These are phyloP conservation scores for Aristolochia contorta DNA, from an alignment of 164 flowering plant species.

Conservation along the genomic window DNA sequence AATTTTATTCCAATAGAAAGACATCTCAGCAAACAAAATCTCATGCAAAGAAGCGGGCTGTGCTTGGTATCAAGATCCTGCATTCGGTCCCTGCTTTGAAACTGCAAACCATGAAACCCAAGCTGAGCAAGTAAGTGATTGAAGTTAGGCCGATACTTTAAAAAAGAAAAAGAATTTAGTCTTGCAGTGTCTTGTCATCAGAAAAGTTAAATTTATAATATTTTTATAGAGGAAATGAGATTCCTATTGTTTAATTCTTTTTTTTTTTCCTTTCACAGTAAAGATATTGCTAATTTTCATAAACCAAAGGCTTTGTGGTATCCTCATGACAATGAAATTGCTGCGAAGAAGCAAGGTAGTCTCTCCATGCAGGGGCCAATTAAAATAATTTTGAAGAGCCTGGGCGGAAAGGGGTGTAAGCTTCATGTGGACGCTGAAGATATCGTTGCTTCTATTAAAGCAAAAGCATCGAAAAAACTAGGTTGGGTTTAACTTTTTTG, in stretches of 20 bases:
- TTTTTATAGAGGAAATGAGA: neutral
- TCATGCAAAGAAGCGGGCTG: constrained; percentile 65
- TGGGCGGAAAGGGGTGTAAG: constrained; percentile 95
- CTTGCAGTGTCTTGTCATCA: neutral
- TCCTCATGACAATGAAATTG: constrained; percentile 91
- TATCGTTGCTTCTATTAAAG: constrained; percentile 57
- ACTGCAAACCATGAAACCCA: constrained; percentile 86
- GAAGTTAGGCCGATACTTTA: no score
- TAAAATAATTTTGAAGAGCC: constrained; percentile 83
- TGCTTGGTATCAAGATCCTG: constrained; percentile 70
- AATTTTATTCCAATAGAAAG: constrained; percentile 75
- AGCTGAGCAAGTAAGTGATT: constrained; percentile 87
- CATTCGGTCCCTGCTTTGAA: constrained; percentile 88
- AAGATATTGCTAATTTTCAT: constrained; percentile 90
- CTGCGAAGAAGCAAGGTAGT: constrained; percentile 70
- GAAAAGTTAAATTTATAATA: neutral
- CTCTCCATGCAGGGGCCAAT: constrained; percentile 63
- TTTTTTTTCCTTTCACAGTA: constrained; percentile 40
- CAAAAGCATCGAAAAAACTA: constrained; percentile 87
- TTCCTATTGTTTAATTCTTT: neutral
- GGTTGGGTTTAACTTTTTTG: constrained; percentile 27
- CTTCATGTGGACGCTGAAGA: constrained; percentile 83
- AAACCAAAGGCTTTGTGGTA: constrained; percentile 93
- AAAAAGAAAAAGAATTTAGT: neutral
- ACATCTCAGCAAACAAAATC: constrained; percentile 74